Evolutionary conservation across 2,329 filamentous ascomycete genomes (phyloP), one percentile per base, ranked within the genome.

Genomic region (Leptographium galeiforme): DNA sequence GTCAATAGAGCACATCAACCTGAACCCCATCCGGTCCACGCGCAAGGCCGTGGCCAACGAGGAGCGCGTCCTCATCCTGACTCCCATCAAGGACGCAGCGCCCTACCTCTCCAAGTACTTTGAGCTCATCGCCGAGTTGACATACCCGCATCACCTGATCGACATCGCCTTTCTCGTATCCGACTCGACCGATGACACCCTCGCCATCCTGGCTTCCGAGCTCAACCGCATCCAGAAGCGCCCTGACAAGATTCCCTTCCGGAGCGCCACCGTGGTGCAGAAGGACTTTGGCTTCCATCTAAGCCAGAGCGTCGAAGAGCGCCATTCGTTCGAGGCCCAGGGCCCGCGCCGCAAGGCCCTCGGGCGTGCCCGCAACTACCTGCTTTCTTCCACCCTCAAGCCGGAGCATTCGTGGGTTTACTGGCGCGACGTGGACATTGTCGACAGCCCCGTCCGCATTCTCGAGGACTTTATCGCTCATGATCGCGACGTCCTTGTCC

Each of bases 371-470:
- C 81, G 93, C 61, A 98, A 98, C 68, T 98, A 95, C 68, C 76
- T 98, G 19, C 79, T 98, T 2, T 80, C 82, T 36, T 76, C 88
- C 0, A 85, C 93, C 4, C 66, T 98, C 62, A 95, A 94, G 72
- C 82, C 89, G 0, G 89, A 97, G 57, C 93, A 98, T 66, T 91
- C 89, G 10, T 98, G 93, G 93, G 90, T 97, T 10, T 97, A 96
- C 68, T 98, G 93, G 93, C 82, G 93, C 56, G 93, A 98, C 67
- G 90, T 95, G 50, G 93, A 98, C 68, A 96, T 98, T 61, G 82
- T 87, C 48, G 90, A 98, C 64, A 95, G 86, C 66, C 89, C 91
- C 2, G 77, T 79, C 58, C 84, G 79, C 64, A 94, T 98, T 57
- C 75, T 98, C 38, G 90, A 98, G 71, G 93, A 98, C 63, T 94